phyloP scores from a whole-genome alignment of 352 stramenopile species.

The Peronospora tabacina region DNA sequence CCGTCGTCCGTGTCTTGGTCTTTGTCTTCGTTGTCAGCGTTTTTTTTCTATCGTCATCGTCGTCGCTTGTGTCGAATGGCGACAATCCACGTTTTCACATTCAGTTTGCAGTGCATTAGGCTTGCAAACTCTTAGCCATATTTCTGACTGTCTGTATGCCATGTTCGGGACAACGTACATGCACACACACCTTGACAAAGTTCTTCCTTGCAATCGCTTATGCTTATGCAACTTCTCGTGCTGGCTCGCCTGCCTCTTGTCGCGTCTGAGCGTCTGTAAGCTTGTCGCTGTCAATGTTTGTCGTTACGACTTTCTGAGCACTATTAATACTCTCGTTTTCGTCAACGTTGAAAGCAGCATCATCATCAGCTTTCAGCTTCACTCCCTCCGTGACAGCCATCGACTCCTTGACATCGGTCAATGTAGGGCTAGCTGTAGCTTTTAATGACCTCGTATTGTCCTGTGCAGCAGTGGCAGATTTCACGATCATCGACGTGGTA shows the following conservation, averaged over 20 bases:
- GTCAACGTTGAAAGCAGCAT: neutral
- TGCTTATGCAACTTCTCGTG: conserved; percentile 35
- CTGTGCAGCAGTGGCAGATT: conserved; percentile 12
- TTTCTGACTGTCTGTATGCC: conserved; percentile 17
- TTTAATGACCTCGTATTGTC: conserved; percentile 1
- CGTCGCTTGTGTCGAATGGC: neutral
- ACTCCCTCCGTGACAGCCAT: conserved; percentile 10
- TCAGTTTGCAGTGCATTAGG: conserved; percentile 21
- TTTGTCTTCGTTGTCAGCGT: conserved; percentile 17
- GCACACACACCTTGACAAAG: conserved; percentile 17
- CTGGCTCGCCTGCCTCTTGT: conserved; percentile 42
- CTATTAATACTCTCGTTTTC: conserved; percentile 14
- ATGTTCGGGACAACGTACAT: conserved; percentile 13
- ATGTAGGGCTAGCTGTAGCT: conserved; percentile 1
- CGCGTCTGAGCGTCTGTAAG: conserved; percentile 21
- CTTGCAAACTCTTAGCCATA: conserved; percentile 16
- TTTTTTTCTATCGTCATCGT: conserved; percentile 13
- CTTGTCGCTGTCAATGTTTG: conserved; percentile 16
- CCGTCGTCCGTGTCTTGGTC: conserved; percentile 30
- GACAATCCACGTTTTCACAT: conserved; percentile 4
- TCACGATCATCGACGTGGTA: conserved; percentile 34
- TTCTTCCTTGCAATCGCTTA: conserved; percentile 6
- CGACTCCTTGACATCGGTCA: conserved; percentile 6
- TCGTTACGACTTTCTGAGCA: conserved; percentile 20
- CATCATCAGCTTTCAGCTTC: conserved; percentile 17